Percentiles rank a stretch among this genome's conserved stretches.
phyloP scores from a whole-genome alignment of 2,329 filamentous ascomycete genomes.

The Diplodia mutila region DNA sequence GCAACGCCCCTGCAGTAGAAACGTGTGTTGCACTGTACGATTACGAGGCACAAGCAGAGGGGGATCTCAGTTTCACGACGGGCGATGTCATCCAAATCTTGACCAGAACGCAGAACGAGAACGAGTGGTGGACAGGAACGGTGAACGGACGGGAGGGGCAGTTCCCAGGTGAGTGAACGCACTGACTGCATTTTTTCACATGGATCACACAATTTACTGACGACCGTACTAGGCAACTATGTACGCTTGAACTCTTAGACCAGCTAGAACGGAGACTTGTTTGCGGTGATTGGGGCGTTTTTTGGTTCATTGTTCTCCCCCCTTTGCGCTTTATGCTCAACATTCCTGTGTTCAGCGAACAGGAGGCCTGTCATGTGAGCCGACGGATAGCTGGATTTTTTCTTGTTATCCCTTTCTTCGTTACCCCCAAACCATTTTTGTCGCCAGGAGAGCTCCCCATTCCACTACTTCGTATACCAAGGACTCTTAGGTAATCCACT shows the following conservation, averaged over 20 bases:
- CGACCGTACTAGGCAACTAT: conserved; percentile 43
- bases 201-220: conserved; percentile 39
- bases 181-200: conserved; percentile 32
- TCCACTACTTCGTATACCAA: not conserved
- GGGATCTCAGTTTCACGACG: conserved; percentile 85
- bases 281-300: not conserved
- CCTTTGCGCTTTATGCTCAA: not conserved
- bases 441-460: not conserved
- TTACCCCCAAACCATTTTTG: not conserved
- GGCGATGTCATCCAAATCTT: conserved; percentile 92
- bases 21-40: conserved; percentile 92
- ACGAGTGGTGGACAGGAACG: conserved; percentile 96
- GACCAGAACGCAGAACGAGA: conserved; percentile 80
- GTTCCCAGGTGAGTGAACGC: conserved; percentile 78
- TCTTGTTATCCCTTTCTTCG: not conserved
- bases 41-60: conserved; percentile 92
- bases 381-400: not conserved
- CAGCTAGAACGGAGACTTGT: conserved; percentile 6
- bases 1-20: conserved; percentile 67
- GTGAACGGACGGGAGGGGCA: conserved; percentile 81
- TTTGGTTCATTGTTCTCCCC: not conserved
- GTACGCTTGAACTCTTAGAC: conserved; percentile 43
- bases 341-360: not conserved
- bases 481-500: conserved; percentile 1
- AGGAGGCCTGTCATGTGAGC: not conserved